A percentile compares a stretch with the other conserved stretches of the same genome.
Evolutionary conservation across 1,284 basidiomycete species (phyloP).

Genomic region (Apiotrichum brassicae): DNA sequence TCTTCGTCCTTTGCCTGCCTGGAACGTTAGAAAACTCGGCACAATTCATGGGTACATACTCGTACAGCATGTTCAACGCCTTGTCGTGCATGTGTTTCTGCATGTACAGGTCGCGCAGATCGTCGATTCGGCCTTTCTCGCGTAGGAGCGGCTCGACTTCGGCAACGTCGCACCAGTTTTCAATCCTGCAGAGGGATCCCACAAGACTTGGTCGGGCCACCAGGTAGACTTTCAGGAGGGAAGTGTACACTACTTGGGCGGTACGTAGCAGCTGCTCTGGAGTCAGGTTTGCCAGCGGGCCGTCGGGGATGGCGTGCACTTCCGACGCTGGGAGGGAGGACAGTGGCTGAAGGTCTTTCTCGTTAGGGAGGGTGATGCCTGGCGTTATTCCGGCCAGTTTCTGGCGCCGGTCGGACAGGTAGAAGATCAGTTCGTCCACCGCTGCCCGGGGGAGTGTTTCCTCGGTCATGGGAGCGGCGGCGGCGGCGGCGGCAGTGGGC

Average conservation of each 20-base stretch:
- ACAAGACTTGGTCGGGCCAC: constrained; percentile 74
- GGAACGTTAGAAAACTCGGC: background rate
- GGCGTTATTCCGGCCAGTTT: constrained; percentile 71
- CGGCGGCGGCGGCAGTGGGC: background rate
- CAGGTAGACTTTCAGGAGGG: constrained; percentile 88
- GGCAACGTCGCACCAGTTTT: constrained; percentile 95
- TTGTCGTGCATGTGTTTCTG: constrained; percentile 93
- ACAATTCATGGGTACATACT: constrained; percentile 52
- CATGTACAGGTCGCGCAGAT: constrained; percentile 85
- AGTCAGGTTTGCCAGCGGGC: constrained; percentile 61
- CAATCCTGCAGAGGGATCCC: constrained; percentile 78
- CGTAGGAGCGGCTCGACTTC: constrained; percentile 86
- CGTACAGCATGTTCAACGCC: constrained; percentile 71
- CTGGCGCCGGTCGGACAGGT: constrained; percentile 74
- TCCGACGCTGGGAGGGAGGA: constrained; percentile 56
- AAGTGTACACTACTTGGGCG: constrained; percentile 92
- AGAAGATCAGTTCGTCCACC: constrained; percentile 50
- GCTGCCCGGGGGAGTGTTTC: constrained; percentile 40
- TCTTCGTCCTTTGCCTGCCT: constrained; percentile 74
- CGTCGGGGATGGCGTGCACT: constrained; percentile 61
- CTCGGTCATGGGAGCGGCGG: background rate
- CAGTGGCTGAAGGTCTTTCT: constrained; percentile 36
- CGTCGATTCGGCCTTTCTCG: constrained; percentile 76
- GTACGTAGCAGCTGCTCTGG: constrained; percentile 75
- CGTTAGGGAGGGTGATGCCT: constrained; percentile 56